phyloP scores from a whole-genome alignment of 192 early-diverging fungal genomes.

The Umbelopsis sp. region DNA sequence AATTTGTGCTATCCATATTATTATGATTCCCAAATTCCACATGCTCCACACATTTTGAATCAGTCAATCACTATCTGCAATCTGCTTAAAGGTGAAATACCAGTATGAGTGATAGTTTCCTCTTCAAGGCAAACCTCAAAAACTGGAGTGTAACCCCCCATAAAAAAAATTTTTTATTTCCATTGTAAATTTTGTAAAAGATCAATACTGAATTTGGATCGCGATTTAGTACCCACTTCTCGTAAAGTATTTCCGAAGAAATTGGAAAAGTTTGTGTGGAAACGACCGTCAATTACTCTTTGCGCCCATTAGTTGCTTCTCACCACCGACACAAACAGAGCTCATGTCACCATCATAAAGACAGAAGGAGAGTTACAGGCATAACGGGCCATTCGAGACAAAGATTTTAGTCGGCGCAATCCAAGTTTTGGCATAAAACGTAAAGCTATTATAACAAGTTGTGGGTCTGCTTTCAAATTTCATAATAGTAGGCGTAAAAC shows the following conservation, averaged over 20 bases:
- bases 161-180: slow-evolving; percentile 16
- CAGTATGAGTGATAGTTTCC: no score
- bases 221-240: slow-evolving; percentile 18
- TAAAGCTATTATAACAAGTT: neutral
- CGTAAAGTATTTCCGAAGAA: neutral
- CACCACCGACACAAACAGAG: slow-evolving; percentile 15
- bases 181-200: neutral
- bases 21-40: no score
- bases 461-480: neutral
- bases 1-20: no score
- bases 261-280: slow-evolving; percentile 18
- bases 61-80: no score
- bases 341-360: slow-evolving; percentile 1
- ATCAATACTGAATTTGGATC: slow-evolving; percentile 9
- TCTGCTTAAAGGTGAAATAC: no score
- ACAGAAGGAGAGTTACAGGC: slow-evolving; percentile 6
- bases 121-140: no score
- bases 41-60: no score
- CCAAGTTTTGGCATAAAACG: neutral
- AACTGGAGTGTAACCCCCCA: no score
- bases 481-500: no score
- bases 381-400: slow-evolving; percentile 10
- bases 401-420: slow-evolving; percentile 7
- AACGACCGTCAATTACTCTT: slow-evolving; percentile 16
- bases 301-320: slow-evolving; percentile 14